Conservation (phyloP, 192 early-diverging fungal genomes). For the Coemansia sp. region DNA sequence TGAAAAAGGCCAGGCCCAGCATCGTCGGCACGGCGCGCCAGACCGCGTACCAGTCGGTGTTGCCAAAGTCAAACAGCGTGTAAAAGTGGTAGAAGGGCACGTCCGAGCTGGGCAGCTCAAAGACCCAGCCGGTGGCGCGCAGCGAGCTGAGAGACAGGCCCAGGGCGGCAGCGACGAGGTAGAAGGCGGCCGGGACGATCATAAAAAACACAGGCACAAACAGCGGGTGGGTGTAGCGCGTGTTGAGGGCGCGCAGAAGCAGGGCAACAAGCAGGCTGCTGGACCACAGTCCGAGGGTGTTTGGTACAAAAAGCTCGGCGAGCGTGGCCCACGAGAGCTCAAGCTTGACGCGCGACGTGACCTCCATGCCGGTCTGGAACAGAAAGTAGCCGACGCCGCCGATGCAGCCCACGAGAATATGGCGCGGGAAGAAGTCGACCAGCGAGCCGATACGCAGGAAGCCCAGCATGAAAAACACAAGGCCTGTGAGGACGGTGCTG, state of each 20-base stretch:
- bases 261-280: slow-evolving; percentile 63
- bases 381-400: slow-evolving; percentile 95
- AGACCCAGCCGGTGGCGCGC: slow-evolving; percentile 79
- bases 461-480: slow-evolving; percentile 82
- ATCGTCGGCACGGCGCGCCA: slow-evolving; percentile 79
- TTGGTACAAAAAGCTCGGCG: slow-evolving; percentile 61
- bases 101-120: slow-evolving; percentile 64
- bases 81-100: slow-evolving; percentile 89
- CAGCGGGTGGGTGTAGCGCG: slow-evolving; percentile 68
- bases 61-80: slow-evolving; percentile 58
- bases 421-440: slow-evolving; percentile 83
- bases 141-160: slow-evolving; percentile 63
- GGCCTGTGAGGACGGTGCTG: slow-evolving; percentile 85
- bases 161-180: slow-evolving; percentile 56
- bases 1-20: slow-evolving; percentile 92
- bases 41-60: slow-evolving; percentile 66
- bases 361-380: slow-evolving; percentile 87
- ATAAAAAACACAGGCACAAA: slow-evolving; percentile 91
- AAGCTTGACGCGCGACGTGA: slow-evolving; percentile 66
- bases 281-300: slow-evolving; percentile 75
- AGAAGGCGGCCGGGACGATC: slow-evolving; percentile 74
- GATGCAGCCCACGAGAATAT: slow-evolving; percentile 94
- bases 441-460: slow-evolving; percentile 72
- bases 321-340: slow-evolving; percentile 59
- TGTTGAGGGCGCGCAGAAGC: slow-evolving; percentile 69